These are phyloP conservation scores for Triadica sebifera DNA, from an alignment of 345 rosid species.

Conservation along the genomic window DNA sequence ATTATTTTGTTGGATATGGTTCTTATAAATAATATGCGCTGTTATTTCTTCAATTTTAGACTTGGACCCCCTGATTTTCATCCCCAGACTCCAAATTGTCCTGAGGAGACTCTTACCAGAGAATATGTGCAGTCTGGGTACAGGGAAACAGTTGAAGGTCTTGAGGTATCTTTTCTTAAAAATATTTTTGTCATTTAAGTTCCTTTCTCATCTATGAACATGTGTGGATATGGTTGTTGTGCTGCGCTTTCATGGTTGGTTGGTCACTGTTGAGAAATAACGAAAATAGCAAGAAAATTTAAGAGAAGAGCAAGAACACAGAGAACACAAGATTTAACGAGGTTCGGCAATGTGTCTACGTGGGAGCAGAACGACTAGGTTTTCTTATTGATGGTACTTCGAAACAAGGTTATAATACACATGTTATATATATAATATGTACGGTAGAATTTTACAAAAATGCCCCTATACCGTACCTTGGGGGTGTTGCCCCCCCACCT, in stretches of 20 bases:
- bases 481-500: too few relatives aligned
- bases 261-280: too few relatives aligned
- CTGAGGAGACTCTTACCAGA: conserved; percentile 84
- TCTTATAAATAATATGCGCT: conserved; percentile 13
- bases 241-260: not conserved
- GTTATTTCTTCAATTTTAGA: conserved; percentile 40
- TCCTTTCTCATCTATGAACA: not conserved
- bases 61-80: conserved; percentile 96
- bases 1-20: conserved; percentile 3
- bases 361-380: too few relatives aligned
- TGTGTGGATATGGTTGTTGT: not conserved
- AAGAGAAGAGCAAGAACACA: too few relatives aligned
- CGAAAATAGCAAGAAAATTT: too few relatives aligned
- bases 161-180: conserved; percentile 58
- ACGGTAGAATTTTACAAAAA: too few relatives aligned
- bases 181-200: not conserved
- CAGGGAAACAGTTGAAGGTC: conserved; percentile 91
- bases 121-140: conserved; percentile 83
- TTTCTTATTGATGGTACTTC: too few relatives aligned
- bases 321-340: too few relatives aligned
- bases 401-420: too few relatives aligned
- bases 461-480: too few relatives aligned
- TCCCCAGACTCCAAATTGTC: conserved; percentile 82
- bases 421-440: too few relatives aligned
- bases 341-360: too few relatives aligned